A percentile compares a stretch with the other conserved stretches of the same genome.
These are phyloP conservation scores for Gyrodon lividus DNA, from an alignment of 768 basidiomycete genomes.

Conservation along the genomic window DNA sequence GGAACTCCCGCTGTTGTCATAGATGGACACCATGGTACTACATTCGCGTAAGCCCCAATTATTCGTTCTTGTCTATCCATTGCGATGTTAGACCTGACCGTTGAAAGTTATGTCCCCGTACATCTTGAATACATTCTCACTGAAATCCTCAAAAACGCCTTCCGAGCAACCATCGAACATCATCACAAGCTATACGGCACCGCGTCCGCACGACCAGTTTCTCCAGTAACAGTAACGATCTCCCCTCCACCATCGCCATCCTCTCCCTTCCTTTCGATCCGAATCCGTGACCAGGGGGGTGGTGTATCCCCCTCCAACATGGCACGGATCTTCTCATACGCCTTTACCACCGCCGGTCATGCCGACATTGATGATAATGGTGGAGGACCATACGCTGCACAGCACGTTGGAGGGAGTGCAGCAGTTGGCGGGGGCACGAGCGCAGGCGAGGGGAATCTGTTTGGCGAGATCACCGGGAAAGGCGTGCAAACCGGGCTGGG, in stretches of 20 bases:
- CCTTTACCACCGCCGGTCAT: conserved; percentile 81
- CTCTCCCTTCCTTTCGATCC: conserved; percentile 61
- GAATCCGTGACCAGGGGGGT: conserved; percentile 85
- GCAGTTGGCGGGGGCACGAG: conserved; percentile 47
- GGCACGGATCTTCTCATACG: conserved; percentile 84
- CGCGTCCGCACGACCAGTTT: conserved; percentile 38
- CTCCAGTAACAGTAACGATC: conserved; percentile 72
- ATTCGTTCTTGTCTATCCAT: background rate
- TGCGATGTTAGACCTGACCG: conserved; percentile 5
- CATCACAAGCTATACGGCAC: conserved; percentile 46
- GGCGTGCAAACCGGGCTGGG: conserved; percentile 80
- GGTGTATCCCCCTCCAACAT: conserved; percentile 76
- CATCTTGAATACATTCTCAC: conserved; percentile 92
- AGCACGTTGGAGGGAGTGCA: conserved; percentile 72
- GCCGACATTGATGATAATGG: conserved; percentile 42
- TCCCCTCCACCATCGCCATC: conserved; percentile 47
- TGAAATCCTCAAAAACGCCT: conserved; percentile 88
- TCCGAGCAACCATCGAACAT: conserved; percentile 84
- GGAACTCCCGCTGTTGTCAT: conserved; percentile 63
- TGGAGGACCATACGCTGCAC: conserved; percentile 77
- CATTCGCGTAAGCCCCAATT: conserved; percentile 65
- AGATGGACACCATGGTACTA: conserved; percentile 67
- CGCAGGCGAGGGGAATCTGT: conserved; percentile 53
- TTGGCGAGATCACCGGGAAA: conserved; percentile 75
- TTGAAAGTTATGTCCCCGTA: conserved; percentile 75